These are phyloP conservation scores for slime mould (Dictyostelium discoideum) DNA, from an alignment of 78 protist species.

Conservation along the genomic window DNA sequence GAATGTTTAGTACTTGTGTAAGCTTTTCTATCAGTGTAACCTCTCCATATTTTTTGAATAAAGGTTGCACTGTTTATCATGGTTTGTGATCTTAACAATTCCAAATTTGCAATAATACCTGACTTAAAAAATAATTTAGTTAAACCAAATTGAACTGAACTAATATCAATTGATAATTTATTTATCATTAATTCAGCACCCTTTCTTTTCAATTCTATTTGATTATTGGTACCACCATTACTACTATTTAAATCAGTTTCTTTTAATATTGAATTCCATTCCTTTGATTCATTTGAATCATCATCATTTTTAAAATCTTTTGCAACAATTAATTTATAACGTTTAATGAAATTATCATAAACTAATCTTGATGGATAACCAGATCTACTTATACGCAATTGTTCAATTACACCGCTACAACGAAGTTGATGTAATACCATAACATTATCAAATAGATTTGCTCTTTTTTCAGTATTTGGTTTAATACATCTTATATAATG, in stretches of 20 bases:
- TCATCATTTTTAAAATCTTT: conserved; percentile 1
- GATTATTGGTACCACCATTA: background rate
- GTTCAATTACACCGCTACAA: conserved; percentile 84
- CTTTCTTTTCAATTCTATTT: background rate
- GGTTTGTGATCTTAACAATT: conserved; percentile 19
- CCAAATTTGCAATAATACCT: conserved; percentile 78
- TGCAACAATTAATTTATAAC: conserved; percentile 40
- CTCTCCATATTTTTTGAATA: conserved; percentile 65
- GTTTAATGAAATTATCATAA: conserved; percentile 54
- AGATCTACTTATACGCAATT: conserved; percentile 70
- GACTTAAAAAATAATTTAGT: conserved; percentile 75
- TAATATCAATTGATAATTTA: background rate
- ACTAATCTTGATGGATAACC: conserved; percentile 75
- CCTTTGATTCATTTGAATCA: background rate
- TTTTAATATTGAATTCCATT: background rate
- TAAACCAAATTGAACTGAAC: conserved; percentile 44
- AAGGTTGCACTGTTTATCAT: conserved; percentile 24
- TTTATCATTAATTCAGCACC: conserved; percentile 33
- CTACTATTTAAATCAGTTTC: background rate
- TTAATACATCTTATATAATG: conserved; percentile 94
- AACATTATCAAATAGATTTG: conserved; percentile 35
- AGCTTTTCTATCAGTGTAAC: background rate
- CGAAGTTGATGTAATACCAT: conserved; percentile 79
- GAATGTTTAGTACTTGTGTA: background rate
- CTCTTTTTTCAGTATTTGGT: conserved; percentile 89